Base-by-base conservation (phyloP, 176 grass and related monocot species). In the Avena insularis region DNA sequence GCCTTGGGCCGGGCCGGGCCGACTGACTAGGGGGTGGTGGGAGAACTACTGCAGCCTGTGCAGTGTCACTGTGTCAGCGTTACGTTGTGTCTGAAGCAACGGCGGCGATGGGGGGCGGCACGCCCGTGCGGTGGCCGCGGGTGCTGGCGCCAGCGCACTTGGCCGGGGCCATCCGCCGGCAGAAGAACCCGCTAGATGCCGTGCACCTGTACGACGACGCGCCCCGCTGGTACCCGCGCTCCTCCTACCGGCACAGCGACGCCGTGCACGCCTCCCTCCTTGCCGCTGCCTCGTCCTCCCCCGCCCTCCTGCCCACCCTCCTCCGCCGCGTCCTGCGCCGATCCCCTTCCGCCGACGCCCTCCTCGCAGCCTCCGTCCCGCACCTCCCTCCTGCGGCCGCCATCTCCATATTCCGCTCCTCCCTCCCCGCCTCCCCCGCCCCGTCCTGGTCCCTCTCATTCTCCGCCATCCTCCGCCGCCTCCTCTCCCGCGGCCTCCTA, bases 391-490 rank as follows among this genome's bases (percentile, higher is more conserved):
- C 86, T 7, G n/a, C 19, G 0, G 1, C 56, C 12, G 86, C 87
- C 31, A 15, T 75, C 23, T 84, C 91, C 81, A 77, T 93, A 31
- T 89, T 93, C 82, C 75, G 82, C 60, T 85, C 75, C 45, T 49
- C 92, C 6, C 81, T 95, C 9, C 88, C 89, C 0, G 61, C 50
- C 83, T 95, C 93, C 54, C 92, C 73, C 10, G 79, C 84, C 27
- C 89, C 89, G 20, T 90, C 89, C 4, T 98, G 95, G 93, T 89
- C 90, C 11, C 84, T 71, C 58, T 98, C 95, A 73, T 95, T 95
- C 84, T 83, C 94, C 71, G 90, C 88, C 49, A 50, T 95, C 55
- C 89, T 98, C 90, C 84, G 77, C 31, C 85, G 63, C 68, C 91
- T 92, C 40, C 53, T 93, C 64, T 83, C 83, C 62, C 55, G 60